phyloP scores from a whole-genome alignment of 306 rosid genomes.

The Dalbergia cochinchinensis region DNA sequence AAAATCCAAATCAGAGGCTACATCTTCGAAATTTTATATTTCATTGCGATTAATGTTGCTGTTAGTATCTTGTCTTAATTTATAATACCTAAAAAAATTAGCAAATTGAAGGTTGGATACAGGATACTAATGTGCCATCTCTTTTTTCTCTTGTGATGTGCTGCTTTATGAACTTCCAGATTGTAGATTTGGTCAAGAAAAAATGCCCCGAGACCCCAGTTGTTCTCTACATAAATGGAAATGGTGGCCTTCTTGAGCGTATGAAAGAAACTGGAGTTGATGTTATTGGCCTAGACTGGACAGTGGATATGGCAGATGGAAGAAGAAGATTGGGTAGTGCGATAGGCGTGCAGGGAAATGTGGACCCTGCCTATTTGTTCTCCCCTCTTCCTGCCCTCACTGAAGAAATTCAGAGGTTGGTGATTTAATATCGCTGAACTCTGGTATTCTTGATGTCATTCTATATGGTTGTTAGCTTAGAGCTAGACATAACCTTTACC shows the following conservation, averaged over 20 bases:
- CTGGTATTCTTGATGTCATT: slow-evolving; percentile 30
- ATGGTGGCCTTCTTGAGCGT: slow-evolving; percentile 96
- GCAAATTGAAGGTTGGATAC: slow-evolving; percentile 18
- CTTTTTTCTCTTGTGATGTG: slow-evolving; percentile 18
- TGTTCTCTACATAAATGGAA: slow-evolving; percentile 94
- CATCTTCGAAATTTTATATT: slow-evolving; percentile 3
- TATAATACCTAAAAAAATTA: neutral
- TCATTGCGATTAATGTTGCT: slow-evolving; percentile 28
- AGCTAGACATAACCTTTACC: slow-evolving; percentile 8
- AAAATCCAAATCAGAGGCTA: slow-evolving; percentile 22
- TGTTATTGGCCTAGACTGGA: slow-evolving; percentile 97
- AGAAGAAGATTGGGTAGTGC: slow-evolving; percentile 82
- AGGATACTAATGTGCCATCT: neutral
- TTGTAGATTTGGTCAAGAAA: slow-evolving; percentile 71
- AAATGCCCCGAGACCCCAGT: slow-evolving; percentile 84
- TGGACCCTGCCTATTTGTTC: slow-evolving; percentile 92
- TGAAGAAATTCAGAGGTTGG: slow-evolving; percentile 93
- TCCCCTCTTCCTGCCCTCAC: slow-evolving; percentile 84
- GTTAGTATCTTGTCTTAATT: neutral
- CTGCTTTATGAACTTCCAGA: slow-evolving; percentile 60
- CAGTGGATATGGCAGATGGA: slow-evolving; percentile 97
- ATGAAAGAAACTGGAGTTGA: slow-evolving; percentile 91
- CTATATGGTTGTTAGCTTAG: neutral
- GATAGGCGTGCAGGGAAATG: slow-evolving; percentile 90
- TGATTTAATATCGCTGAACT: slow-evolving; percentile 12